Evolutionary conservation across 2,329 filamentous ascomycete species (phyloP).

Genomic region (Penicillium palitans): DNA sequence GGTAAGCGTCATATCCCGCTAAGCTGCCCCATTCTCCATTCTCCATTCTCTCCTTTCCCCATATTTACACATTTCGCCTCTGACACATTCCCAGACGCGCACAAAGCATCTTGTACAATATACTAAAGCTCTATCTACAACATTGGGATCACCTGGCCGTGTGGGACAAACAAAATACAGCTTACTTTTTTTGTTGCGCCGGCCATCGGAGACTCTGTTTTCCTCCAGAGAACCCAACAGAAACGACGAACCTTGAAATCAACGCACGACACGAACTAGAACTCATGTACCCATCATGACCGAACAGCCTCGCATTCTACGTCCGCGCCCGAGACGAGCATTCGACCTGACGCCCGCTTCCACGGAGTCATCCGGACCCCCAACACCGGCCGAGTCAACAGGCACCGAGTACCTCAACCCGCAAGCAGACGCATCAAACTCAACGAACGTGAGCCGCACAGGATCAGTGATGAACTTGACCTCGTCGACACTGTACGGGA

Average conservation of each 20-base stretch:
- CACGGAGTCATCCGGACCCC: slow-evolving; percentile 44
- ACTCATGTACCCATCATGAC: slow-evolving; percentile 28
- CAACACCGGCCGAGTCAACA: slow-evolving; percentile 41
- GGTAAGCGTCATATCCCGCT: slow-evolving; percentile 3
- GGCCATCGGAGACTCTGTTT: slow-evolving; percentile 11
- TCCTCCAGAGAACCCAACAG: background rate
- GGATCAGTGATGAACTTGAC: slow-evolving; percentile 84
- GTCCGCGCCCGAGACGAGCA: slow-evolving; percentile 70
- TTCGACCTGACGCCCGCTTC: slow-evolving; percentile 61
- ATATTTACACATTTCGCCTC: background rate
- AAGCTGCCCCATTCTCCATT: background rate
- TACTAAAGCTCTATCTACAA: background rate
- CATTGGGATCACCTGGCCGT: background rate
- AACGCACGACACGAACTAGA: background rate
- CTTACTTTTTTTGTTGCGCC: background rate
- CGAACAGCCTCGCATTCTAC: slow-evolving; percentile 57
- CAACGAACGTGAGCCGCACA: slow-evolving; percentile 60
- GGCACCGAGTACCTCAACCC: slow-evolving; percentile 38
- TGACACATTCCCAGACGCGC: background rate
- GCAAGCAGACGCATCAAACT: slow-evolving; percentile 36
- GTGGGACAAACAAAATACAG: background rate
- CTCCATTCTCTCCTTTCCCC: slow-evolving; percentile 1
- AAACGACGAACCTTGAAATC: background rate
- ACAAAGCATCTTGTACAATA: background rate
- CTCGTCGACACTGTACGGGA: slow-evolving; percentile 84